phyloP scores from a whole-genome alignment of 495 filamentous ascomycete genomes.

The Evernia prunastri region DNA sequence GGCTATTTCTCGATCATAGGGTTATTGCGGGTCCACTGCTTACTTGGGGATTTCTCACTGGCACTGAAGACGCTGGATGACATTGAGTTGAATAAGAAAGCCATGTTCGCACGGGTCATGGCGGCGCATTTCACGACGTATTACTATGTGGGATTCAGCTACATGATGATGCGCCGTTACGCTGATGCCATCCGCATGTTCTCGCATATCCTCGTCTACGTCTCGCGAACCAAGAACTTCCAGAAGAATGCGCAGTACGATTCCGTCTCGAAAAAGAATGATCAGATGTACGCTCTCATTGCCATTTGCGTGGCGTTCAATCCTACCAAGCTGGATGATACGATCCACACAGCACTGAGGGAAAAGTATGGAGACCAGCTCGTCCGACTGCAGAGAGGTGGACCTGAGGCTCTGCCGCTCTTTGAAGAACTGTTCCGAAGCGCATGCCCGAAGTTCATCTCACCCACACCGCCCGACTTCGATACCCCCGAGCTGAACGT shows the following conservation, averaged over 20 bases:
- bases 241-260: constrained; percentile 95
- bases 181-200: constrained; percentile 99
- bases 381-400: constrained; percentile 87
- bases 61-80: constrained; percentile 98
- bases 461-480: constrained; percentile 92
- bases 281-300: constrained; percentile 98
- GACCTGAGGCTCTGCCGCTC: constrained; percentile 86
- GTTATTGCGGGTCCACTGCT: constrained; percentile 88
- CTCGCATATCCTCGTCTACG: constrained; percentile 98
- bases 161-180: constrained; percentile 99
- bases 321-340: constrained; percentile 94
- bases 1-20: constrained; percentile 99
- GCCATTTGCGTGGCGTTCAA: constrained; percentile 98
- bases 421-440: constrained; percentile 95
- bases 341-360: constrained; percentile 92
- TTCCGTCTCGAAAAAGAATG: constrained; percentile 98
- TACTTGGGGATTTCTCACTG: constrained; percentile 95
- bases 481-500: constrained; percentile 90
- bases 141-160: constrained; percentile 99
- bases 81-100: constrained; percentile 99
- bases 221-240: constrained; percentile 98
- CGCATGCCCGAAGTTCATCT: constrained; percentile 99
- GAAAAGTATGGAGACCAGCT: constrained; percentile 99
- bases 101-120: constrained; percentile 99
- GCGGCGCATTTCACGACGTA: constrained; percentile 99